Percentiles rank a stretch among this genome's conserved stretches.
phyloP scores from a whole-genome alignment of 345 rosid species.

The Acer saccharum region DNA sequence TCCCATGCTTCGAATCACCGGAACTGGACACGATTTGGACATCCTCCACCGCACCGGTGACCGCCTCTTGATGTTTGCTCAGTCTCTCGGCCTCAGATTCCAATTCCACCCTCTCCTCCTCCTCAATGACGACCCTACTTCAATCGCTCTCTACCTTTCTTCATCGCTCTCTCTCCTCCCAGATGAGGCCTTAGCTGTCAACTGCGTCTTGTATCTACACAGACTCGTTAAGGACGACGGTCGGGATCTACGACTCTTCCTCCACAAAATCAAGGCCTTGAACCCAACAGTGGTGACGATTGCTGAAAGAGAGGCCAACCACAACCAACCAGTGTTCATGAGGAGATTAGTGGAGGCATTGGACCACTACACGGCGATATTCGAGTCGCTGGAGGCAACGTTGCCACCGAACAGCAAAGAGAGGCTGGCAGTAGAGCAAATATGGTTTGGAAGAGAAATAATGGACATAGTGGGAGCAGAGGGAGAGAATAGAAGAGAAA shows the following conservation, averaged over 20 bases:
- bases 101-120: slow-evolving; percentile 77
- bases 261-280: slow-evolving; percentile 61
- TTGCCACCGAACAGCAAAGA: slow-evolving; percentile 87
- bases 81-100: slow-evolving; percentile 75
- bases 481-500: slow-evolving; percentile 57
- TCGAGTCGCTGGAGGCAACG: slow-evolving; percentile 91
- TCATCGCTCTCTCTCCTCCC: slow-evolving; percentile 54
- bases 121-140: slow-evolving; percentile 49
- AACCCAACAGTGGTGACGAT: slow-evolving; percentile 82
- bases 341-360: slow-evolving; percentile 73
- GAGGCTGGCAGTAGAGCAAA: slow-evolving; percentile 72
- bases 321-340: slow-evolving; percentile 65
- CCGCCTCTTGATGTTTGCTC: slow-evolving; percentile 78
- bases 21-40: slow-evolving; percentile 66
- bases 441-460: slow-evolving; percentile 91
- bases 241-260: slow-evolving; percentile 48
- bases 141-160: slow-evolving; percentile 45
- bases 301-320: slow-evolving; percentile 81
- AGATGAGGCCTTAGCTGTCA: slow-evolving; percentile 72
- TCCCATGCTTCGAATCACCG: slow-evolving; percentile 84
- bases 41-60: slow-evolving; percentile 75
- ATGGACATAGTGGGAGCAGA: slow-evolving; percentile 67
- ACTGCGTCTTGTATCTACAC: slow-evolving; percentile 75
- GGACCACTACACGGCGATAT: slow-evolving; percentile 78
- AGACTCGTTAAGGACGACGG: slow-evolving; percentile 55